phyloP scores from a whole-genome alignment of 495 filamentous ascomycete genomes.

The Thermothielavioides terrestris region DNA sequence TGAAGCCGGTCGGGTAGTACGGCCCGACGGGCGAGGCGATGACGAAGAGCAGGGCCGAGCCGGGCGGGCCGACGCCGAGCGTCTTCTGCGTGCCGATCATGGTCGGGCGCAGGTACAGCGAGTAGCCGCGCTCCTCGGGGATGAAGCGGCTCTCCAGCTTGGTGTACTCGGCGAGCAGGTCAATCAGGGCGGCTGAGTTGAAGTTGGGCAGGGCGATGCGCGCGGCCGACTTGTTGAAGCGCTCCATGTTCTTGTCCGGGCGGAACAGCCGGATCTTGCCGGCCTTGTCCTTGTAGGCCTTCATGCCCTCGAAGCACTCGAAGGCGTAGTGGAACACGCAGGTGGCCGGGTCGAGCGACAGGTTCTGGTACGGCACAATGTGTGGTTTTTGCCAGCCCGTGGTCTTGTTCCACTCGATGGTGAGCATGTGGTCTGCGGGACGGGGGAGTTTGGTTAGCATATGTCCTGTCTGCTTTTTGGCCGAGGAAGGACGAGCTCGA shows the following conservation, averaged over 20 bases:
- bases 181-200: constrained; percentile 57
- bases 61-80: constrained; percentile 82
- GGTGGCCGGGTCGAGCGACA: constrained; percentile 87
- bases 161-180: constrained; percentile 70
- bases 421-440: constrained; percentile 86
- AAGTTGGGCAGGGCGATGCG: constrained; percentile 89
- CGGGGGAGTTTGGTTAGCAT: neutral
- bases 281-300: constrained; percentile 78
- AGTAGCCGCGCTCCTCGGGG: constrained; percentile 75
- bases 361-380: constrained; percentile 92
- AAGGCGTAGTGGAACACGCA: constrained; percentile 99
- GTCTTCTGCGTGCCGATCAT: constrained; percentile 95
- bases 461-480: neutral
- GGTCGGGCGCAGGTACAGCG: constrained; percentile 87
- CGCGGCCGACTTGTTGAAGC: constrained; percentile 78
- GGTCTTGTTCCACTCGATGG: constrained; percentile 80
- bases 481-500: too few relatives aligned
- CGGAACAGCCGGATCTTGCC: constrained; percentile 79
- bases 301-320: constrained; percentile 97
- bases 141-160: constrained; percentile 82
- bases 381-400: constrained; percentile 67
- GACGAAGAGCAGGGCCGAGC: constrained; percentile 81
- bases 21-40: constrained; percentile 96
- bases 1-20: constrained; percentile 97
- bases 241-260: constrained; percentile 92